Evolutionary conservation across 228 moss, liverwort and hornwort genomes (phyloP).

Genomic region (Sphagnum fallax): DNA sequence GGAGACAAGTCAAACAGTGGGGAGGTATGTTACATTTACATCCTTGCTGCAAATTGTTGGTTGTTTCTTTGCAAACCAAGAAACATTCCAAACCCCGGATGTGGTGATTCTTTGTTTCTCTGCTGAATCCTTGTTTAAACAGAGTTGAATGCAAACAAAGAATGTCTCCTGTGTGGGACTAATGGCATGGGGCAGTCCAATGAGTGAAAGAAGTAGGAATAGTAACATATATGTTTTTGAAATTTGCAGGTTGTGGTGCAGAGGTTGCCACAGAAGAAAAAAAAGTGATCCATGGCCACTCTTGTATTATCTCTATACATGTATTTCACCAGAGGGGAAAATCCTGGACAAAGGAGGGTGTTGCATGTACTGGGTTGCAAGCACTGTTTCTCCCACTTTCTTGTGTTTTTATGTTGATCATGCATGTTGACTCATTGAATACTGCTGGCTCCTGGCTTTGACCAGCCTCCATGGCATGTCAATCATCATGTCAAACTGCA

Average conservation of each 20-base stretch:
- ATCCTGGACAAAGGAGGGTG: no score
- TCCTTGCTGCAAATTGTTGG: neutral
- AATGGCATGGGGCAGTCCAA: neutral
- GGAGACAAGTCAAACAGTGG: constrained; percentile 88
- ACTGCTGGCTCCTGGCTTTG: no score
- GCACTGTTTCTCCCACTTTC: no score
- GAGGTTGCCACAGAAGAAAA: constrained; percentile 70
- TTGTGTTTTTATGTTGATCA: no score
- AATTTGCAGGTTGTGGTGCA: constrained; percentile 69
- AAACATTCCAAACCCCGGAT: neutral
- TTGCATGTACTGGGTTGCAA: no score
- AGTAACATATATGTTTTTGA: neutral
- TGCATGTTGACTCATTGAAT: no score
- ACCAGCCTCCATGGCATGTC: no score
- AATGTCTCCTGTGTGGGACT: neutral
- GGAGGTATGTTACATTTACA: constrained; percentile 35
- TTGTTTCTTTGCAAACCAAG: neutral
- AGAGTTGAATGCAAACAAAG: neutral
- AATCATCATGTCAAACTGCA: no score
- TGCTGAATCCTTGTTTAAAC: neutral
- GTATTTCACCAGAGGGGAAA: no score
- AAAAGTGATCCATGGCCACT: constrained; percentile 9
- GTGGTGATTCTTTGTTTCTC: neutral
- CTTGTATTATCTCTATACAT: neutral
- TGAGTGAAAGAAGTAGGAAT: neutral